Base-by-base conservation (phyloP, 352 stramenopile genomes). In the Phytophthora citricola region DNA sequence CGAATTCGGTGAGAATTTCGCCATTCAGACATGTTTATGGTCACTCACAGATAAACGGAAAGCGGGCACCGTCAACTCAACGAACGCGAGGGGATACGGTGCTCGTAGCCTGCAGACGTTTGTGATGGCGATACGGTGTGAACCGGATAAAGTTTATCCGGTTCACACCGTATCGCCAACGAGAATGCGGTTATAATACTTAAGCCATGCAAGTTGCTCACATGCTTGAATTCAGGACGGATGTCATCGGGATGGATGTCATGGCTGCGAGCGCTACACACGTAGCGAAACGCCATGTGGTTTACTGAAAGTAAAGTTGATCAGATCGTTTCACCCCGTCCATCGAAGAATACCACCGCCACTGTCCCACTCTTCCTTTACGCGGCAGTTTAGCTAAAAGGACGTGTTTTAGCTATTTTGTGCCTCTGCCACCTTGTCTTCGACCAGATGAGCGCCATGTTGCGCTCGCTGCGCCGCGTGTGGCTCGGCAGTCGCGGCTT, bases 391-490 rank as follows among this genome's bases (percentile, higher is more conserved):
- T 54, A 51, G 38, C 20, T 59, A 52, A 61, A 36, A 31, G 17
- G 12, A 11, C 8, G 5, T 15, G 2, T 27, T 61, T 61, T 52
- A 61, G 15, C 14, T 52, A 50, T 7, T 43, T 43, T 26, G 43
- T 51, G 15, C 31, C 31, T 15, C 43, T 5, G 27, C 3, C 39
- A 41, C 46, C 2, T 22, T 7, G 31, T 26, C 54, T 69, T 58
- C 47, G 58, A 60, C 49, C 38, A 24, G 31, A 68, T 69, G 52
- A 60, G 54, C 34, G 41, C 36, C 40, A 65, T 76, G 51, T 34
- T 63, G 46, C 51, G 67, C 24, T 63, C 57, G 12, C 45, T 75
- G 27, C 51, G 32, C 31, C 68, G 68, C 50, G 63, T 69, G 56
- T 65, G 74, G 74, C 49, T 72, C 45, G 71, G 44, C 45, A 29